Evolutionary conservation across 495 filamentous ascomycete species (phyloP).

Genomic region (Talaromyces nanjingensis): DNA sequence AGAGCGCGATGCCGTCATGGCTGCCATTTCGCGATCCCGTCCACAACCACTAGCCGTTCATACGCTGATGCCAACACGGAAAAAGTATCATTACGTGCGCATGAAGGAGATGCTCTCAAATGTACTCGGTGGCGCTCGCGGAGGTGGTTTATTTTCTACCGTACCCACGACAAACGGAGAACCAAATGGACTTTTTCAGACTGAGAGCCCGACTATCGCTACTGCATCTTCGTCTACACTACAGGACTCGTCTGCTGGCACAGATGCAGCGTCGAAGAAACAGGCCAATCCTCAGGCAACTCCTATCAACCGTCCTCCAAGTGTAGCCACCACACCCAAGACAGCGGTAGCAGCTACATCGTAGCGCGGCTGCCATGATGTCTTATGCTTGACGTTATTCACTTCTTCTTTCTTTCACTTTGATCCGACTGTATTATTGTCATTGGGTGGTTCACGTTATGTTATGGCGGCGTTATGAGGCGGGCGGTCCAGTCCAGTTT

Average conservation of each 20-base stretch:
- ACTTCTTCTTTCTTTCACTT: background rate
- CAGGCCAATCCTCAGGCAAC: constrained; percentile 15
- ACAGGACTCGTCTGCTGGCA: constrained; percentile 16
- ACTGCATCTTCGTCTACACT: background rate
- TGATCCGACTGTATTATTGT: constrained; percentile 3
- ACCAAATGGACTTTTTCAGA: constrained; percentile 4
- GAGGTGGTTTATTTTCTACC: constrained; percentile 39
- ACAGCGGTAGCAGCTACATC: constrained; percentile 15
- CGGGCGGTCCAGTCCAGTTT: background rate
- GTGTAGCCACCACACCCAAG: constrained; percentile 18
- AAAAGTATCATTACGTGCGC: constrained; percentile 73
- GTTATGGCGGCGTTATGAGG: constrained; percentile 16
- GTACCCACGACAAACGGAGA: constrained; percentile 22
- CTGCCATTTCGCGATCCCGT: constrained; percentile 64
- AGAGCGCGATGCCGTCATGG: constrained; percentile 84
- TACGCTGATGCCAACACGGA: constrained; percentile 57
- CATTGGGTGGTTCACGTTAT: constrained; percentile 6
- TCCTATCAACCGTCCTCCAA: constrained; percentile 1
- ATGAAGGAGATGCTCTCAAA: constrained; percentile 83
- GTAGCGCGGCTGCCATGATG: background rate
- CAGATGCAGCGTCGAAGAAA: constrained; percentile 15
- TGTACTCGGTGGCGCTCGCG: constrained; percentile 50
- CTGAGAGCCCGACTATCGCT: background rate
- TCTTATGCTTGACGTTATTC: background rate
- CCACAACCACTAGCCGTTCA: constrained; percentile 67